phyloP scores from a whole-genome alignment of 345 rosid genomes.

The Heritiera littoralis region DNA sequence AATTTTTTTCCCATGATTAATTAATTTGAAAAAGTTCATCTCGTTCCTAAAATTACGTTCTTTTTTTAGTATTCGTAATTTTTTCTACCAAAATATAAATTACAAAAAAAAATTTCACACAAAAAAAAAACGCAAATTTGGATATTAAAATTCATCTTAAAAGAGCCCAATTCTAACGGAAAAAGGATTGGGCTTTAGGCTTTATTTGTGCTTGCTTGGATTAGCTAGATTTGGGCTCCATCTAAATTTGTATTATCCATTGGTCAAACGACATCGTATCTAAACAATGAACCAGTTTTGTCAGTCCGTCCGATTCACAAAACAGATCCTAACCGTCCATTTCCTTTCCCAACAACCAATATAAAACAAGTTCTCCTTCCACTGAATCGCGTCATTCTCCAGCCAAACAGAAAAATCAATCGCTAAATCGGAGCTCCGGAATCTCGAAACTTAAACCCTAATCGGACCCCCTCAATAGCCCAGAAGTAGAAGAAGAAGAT shows the following conservation, averaged over 20 bases:
- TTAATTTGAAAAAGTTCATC: background rate
- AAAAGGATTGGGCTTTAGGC: background rate
- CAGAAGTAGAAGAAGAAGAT: conserved; percentile 3
- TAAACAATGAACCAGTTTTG: background rate
- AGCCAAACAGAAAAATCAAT: background rate
- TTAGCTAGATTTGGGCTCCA: background rate
- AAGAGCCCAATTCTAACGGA: background rate
- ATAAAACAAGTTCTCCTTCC: background rate
- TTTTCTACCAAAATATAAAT: no score
- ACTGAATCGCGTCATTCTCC: background rate
- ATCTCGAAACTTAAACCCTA: background rate
- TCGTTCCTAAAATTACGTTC: background rate
- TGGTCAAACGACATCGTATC: background rate
- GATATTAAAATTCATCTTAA: background rate
- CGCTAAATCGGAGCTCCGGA: background rate
- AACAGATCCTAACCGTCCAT: conserved; percentile 4
- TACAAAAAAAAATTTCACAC: no score
- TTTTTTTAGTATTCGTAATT: no score
- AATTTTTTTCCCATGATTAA: background rate
- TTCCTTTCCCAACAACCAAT: background rate
- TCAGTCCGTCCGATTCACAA: conserved; percentile 6
- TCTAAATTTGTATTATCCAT: background rate
- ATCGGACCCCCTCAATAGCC: background rate
- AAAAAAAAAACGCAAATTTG: background rate
- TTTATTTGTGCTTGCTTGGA: background rate